These are phyloP conservation scores for Nematocida minor DNA, from an alignment of 371 early-diverging fungal genomes.

Conservation along the genomic window DNA sequence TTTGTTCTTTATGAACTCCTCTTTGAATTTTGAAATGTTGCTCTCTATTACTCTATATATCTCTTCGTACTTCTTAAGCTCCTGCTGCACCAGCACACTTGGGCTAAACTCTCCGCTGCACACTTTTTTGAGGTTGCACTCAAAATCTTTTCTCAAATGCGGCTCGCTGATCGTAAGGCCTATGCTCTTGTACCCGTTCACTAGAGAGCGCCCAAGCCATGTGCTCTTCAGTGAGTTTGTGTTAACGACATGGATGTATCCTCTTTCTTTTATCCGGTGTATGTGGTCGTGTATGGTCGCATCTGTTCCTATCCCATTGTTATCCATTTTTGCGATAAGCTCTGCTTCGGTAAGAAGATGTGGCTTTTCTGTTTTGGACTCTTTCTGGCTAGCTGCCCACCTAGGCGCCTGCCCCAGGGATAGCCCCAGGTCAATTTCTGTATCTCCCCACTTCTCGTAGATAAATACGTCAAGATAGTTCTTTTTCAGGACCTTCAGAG, in stretches of 20 bases:
- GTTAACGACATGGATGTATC: conserved; percentile 73
- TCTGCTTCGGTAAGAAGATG: conserved; percentile 79
- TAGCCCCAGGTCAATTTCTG: conserved; percentile 71
- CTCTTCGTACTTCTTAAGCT: conserved; percentile 53
- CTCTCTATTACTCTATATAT: conserved; percentile 68
- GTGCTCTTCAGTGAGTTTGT: conserved; percentile 71
- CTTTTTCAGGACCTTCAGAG: conserved; percentile 66
- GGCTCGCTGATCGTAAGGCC: conserved; percentile 68
- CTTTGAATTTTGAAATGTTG: conserved; percentile 70
- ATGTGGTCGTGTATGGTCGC: conserved; percentile 98
- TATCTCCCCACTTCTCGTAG: conserved; percentile 80
- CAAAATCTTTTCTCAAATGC: conserved; percentile 62
- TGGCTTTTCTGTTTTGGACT: conserved; percentile 74
- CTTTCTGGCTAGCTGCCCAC: conserved; percentile 42
- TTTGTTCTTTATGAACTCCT: conserved; percentile 38
- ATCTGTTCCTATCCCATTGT: conserved; percentile 96
- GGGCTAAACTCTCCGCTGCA: conserved; percentile 48
- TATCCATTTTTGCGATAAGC: conserved; percentile 87
- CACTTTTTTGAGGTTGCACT: conserved; percentile 70
- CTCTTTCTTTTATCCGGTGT: conserved; percentile 79
- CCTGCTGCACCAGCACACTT: conserved; percentile 52
- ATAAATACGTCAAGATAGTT: conserved; percentile 89
- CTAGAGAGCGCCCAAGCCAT: conserved; percentile 79
- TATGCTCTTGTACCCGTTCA: conserved; percentile 75
- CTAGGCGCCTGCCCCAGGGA: conserved; percentile 66